Percentiles rank a stretch among this genome's conserved stretches.
Evolutionary conservation across 1,139 yeast species (phyloP).

Genomic region (Eremothecium gossypii): DNA sequence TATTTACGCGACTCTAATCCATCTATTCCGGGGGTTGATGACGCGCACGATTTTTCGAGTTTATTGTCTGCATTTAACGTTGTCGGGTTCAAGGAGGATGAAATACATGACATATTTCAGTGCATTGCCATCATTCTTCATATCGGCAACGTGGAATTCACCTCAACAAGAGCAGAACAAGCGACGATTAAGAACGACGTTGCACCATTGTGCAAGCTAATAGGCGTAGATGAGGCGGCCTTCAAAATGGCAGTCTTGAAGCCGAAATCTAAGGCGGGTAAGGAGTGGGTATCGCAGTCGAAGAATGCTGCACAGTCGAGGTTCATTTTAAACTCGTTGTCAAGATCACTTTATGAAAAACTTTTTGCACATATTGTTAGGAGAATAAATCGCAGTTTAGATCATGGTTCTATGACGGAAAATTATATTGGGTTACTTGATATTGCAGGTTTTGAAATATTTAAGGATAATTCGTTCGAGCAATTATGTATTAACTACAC

Average conservation of each 20-base stretch:
- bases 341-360: constrained; percentile 80
- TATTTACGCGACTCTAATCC: constrained; percentile 52
- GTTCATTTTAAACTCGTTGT: constrained; percentile 74
- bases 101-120: constrained; percentile 52
- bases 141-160: constrained; percentile 75
- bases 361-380: constrained; percentile 71
- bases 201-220: constrained; percentile 46
- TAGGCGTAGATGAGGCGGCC: constrained; percentile 53
- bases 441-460: constrained; percentile 96
- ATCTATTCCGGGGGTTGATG: constrained; percentile 64
- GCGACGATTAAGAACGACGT: constrained; percentile 61
- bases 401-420: constrained; percentile 33
- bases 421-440: constrained; percentile 89
- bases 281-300: constrained; percentile 74
- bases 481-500: constrained; percentile 95
- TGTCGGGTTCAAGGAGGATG: constrained; percentile 57
- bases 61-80: constrained; percentile 59
- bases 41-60: constrained; percentile 52
- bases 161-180: constrained; percentile 67
- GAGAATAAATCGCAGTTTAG: constrained; percentile 65
- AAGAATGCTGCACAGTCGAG: constrained; percentile 74
- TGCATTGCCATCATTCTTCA: constrained; percentile 71
- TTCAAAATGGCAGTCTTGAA: constrained; percentile 54
- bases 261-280: constrained; percentile 88
- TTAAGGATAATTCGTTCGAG: constrained; percentile 84